These are phyloP conservation scores for Neurospora sp. DNA, from an alignment of 2,329 filamentous ascomycete species.

Conservation along the genomic window DNA sequence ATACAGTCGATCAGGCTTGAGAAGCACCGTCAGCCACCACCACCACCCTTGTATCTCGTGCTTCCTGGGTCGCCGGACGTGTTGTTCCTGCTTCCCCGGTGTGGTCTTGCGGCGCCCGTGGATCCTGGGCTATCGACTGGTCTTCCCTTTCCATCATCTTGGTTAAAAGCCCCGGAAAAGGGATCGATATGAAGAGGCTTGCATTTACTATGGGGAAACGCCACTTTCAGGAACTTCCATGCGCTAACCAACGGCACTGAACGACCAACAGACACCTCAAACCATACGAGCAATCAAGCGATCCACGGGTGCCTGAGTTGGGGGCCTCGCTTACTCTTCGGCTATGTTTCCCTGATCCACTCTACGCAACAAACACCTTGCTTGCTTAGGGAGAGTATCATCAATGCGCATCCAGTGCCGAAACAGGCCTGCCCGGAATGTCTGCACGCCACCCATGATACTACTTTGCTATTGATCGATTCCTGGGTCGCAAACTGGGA, in stretches of 20 bases:
- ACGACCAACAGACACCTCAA: neutral
- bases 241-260: neutral
- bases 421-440: neutral
- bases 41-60: neutral
- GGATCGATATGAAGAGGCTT: neutral
- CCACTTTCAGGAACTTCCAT: neutral
- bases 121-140: neutral
- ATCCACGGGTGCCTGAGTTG: neutral
- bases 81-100: constrained; percentile 8
- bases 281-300: neutral
- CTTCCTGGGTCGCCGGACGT: constrained; percentile 4
- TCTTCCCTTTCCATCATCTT: constrained; percentile 1
- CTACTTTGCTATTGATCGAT: neutral
- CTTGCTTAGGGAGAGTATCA: neutral
- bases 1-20: neutral
- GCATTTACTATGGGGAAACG: neutral
- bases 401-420: neutral
- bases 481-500: neutral
- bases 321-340: neutral
- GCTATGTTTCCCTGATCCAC: neutral
- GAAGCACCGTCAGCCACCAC: too few relatives aligned
- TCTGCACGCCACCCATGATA: neutral
- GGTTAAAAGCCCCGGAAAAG: neutral
- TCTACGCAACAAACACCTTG: neutral
- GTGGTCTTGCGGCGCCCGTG: constrained; percentile 1